Evolutionary conservation across 148 eudicot species (phyloP).

Genomic region (Chenopodium suecicum): DNA sequence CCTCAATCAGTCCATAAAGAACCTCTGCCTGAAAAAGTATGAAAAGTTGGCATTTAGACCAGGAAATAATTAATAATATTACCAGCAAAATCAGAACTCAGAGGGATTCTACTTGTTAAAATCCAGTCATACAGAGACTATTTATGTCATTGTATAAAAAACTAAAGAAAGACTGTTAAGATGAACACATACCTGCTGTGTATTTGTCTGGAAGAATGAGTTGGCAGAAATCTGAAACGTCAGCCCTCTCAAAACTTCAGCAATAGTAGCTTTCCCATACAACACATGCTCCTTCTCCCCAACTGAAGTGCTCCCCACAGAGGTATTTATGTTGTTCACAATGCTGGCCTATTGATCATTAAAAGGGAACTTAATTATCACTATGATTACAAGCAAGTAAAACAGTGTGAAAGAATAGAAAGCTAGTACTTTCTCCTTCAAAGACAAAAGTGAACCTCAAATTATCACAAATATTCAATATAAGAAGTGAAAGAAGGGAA

Average conservation of each 20-base stretch:
- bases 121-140: neutral
- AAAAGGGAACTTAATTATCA: neutral
- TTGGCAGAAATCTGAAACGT: slow-evolving; percentile 96
- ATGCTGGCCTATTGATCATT: slow-evolving; percentile 65
- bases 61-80: neutral
- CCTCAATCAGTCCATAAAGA: slow-evolving; percentile 85
- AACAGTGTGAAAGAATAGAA: neutral
- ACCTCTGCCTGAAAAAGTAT: slow-evolving; percentile 71
- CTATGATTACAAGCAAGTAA: neutral
- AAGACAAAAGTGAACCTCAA: neutral
- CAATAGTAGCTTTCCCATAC: slow-evolving; percentile 77
- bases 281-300: slow-evolving; percentile 82
- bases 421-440: neutral
- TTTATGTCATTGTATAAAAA: neutral
- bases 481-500: neutral
- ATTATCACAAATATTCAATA: neutral
- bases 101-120: neutral
- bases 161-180: neutral
- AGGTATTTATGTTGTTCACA: slow-evolving; percentile 88
- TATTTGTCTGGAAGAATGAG: slow-evolving; percentile 97
- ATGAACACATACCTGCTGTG: slow-evolving; percentile 60
- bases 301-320: slow-evolving; percentile 85
- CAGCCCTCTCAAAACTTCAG: slow-evolving; percentile 80
- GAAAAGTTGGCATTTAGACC: slow-evolving; percentile 6
- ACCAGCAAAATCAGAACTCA: neutral